Evolutionary conservation across 1,284 basidiomycete species (phyloP).

Genomic region (Tilletia horrida): DNA sequence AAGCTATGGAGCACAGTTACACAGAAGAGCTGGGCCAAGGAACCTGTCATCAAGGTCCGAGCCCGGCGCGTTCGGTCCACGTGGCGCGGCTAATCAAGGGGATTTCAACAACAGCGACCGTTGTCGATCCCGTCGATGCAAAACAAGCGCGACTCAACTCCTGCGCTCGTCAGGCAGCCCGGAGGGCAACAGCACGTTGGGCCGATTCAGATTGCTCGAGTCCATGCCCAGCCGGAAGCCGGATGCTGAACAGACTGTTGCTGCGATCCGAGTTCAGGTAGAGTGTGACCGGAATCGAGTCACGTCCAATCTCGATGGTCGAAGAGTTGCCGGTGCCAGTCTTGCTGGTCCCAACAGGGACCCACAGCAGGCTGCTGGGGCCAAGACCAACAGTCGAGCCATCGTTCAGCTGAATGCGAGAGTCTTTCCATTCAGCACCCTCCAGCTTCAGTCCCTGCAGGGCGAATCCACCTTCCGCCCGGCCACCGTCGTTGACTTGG

Average conservation of each 20-base stretch:
- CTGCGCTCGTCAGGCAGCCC: constrained; percentile 31
- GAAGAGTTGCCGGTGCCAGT: background rate
- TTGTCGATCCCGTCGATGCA: no score
- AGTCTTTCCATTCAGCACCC: constrained; percentile 38
- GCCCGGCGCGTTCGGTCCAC: no score
- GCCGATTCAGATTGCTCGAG: constrained; percentile 31
- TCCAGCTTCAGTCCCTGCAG: constrained; percentile 45
- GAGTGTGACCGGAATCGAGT: constrained; percentile 68
- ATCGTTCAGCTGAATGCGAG: constrained; percentile 35
- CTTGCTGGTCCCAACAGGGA: background rate
- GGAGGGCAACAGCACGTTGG: constrained; percentile 49
- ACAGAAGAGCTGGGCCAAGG: no score
- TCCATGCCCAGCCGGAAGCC: constrained; percentile 67
- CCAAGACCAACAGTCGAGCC: constrained; percentile 36
- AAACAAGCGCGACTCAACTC: no score
- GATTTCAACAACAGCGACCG: no score
- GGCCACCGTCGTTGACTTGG: constrained; percentile 54
- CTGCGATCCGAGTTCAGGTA: constrained; percentile 87
- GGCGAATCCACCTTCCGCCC: constrained; percentile 62
- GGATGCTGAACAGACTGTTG: constrained; percentile 80
- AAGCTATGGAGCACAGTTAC: no score
- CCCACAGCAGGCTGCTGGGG: constrained; percentile 41
- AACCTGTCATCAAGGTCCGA: no score
- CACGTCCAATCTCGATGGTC: background rate
- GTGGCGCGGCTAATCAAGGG: no score